Evolutionary conservation across 495 filamentous ascomycete genomes (phyloP).

Genomic region (Cercophora newfieldiana): DNA sequence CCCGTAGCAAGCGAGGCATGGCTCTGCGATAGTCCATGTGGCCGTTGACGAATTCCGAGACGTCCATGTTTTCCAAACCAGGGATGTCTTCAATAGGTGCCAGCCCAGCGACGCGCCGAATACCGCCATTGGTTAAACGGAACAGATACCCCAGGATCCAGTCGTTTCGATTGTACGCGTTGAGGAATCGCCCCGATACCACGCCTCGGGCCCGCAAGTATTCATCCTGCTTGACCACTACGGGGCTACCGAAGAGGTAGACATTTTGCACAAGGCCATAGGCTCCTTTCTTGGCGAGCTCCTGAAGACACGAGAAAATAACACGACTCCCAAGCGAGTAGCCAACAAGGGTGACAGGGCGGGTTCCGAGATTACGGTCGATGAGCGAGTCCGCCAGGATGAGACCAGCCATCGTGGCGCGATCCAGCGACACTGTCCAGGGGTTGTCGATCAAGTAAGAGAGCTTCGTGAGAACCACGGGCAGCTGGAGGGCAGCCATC

Average conservation of each 20-base stretch:
- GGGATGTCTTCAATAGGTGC: conserved; percentile 73
- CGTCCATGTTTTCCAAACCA: conserved; percentile 86
- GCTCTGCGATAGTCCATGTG: conserved; percentile 96
- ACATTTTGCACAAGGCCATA: conserved; percentile 92
- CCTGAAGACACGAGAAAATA: conserved; percentile 88
- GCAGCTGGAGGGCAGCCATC: conserved; percentile 93
- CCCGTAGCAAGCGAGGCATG: conserved; percentile 82
- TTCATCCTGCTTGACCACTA: conserved; percentile 91
- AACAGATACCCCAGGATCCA: conserved; percentile 99
- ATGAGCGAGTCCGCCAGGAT: conserved; percentile 94
- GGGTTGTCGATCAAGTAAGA: conserved; percentile 98
- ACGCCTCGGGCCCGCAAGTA: conserved; percentile 78
- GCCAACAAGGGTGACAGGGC: conserved; percentile 93
- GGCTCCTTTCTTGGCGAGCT: conserved; percentile 85
- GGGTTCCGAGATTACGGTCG: conserved; percentile 84
- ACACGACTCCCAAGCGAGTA: conserved; percentile 92
- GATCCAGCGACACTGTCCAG: conserved; percentile 90
- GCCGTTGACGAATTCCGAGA: conserved; percentile 81
- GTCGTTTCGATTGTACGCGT: conserved; percentile 90
- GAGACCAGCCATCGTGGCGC: conserved; percentile 84
- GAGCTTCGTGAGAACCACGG: conserved; percentile 89
- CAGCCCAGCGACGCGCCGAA: conserved; percentile 88
- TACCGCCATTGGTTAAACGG: conserved; percentile 88
- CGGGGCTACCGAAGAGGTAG: conserved; percentile 88
- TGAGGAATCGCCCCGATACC: conserved; percentile 88